Conservation (phyloP, 371 early-diverging fungal genomes). For the Mucor racemosus region DNA sequence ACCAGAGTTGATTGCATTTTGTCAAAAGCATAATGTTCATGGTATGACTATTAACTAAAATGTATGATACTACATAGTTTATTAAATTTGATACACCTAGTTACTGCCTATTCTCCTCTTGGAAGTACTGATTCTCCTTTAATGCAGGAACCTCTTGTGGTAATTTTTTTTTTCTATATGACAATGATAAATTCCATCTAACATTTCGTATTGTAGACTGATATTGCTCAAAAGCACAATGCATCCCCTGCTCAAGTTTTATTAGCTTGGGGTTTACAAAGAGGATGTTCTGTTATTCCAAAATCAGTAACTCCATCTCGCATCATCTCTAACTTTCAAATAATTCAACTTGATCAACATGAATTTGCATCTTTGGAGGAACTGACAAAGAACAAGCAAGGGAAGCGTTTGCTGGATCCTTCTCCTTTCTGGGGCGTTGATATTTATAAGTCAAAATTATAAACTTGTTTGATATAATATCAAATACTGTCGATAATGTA, state of each 20-base stretch:
- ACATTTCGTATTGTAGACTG: constrained; percentile 16
- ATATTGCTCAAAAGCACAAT: constrained; percentile 73
- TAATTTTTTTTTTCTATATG: constrained; percentile 24
- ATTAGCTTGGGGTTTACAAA: constrained; percentile 77
- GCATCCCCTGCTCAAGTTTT: constrained; percentile 76
- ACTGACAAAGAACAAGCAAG: constrained; percentile 8
- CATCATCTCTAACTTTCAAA: constrained; percentile 57
- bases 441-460: constrained; percentile 28
- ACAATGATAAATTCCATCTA: constrained; percentile 31
- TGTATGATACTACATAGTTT: too few relatives aligned
- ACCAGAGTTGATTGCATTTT: constrained; percentile 71
- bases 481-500: too few relatives aligned
- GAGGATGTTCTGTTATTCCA: constrained; percentile 67
- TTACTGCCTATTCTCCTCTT: constrained; percentile 53
- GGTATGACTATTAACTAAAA: constrained; percentile 15
- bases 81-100: background rate
- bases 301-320: constrained; percentile 58
- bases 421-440: constrained; percentile 38
- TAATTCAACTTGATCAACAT: constrained; percentile 45
- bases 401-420: constrained; percentile 39
- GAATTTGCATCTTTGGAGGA: constrained; percentile 24
- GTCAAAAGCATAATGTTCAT: constrained; percentile 31
- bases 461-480: background rate
- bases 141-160: constrained; percentile 43
- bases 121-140: constrained; percentile 42